A percentile compares a stretch with the other conserved stretches of the same genome.
These are phyloP conservation scores for Paecilomyces sp. DNA, from an alignment of 2,329 filamentous ascomycete species.

Conservation along the genomic window DNA sequence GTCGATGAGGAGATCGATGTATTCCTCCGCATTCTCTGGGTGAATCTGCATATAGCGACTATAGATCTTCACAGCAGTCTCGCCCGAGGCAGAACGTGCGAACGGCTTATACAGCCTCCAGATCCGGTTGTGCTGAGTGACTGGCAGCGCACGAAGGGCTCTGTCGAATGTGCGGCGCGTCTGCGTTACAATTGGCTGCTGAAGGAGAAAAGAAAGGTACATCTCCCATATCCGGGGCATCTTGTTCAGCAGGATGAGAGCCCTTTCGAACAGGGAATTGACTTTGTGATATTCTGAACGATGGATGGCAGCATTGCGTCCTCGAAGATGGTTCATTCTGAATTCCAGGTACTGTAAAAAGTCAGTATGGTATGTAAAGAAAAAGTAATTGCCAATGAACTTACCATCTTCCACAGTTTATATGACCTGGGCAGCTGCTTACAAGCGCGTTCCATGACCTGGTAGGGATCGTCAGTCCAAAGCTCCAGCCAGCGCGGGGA, in stretches of 20 bases:
- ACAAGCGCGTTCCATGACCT: not conserved
- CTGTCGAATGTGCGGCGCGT: slow-evolving; percentile 87
- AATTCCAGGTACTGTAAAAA: slow-evolving; percentile 69
- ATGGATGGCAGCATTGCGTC: slow-evolving; percentile 75
- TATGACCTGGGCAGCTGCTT: slow-evolving; percentile 53
- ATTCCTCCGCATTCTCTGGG: slow-evolving; percentile 91
- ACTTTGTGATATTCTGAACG: slow-evolving; percentile 83
- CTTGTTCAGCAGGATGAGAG: slow-evolving; percentile 90
- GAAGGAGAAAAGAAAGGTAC: slow-evolving; percentile 84
- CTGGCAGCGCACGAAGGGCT: slow-evolving; percentile 79
- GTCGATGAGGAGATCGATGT: slow-evolving; percentile 79
- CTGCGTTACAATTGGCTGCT: slow-evolving; percentile 83
- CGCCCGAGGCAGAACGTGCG: slow-evolving; percentile 80
- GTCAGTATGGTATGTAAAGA: slow-evolving; percentile 9
- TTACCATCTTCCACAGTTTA: slow-evolving; percentile 94
- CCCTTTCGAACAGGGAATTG: slow-evolving; percentile 88
- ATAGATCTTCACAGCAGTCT: slow-evolving; percentile 91
- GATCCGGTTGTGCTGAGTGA: slow-evolving; percentile 92
- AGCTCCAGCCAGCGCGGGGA: not conserved
- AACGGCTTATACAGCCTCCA: slow-evolving; percentile 91
- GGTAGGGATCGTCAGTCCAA: slow-evolving; percentile 1
- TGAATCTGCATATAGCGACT: slow-evolving; percentile 94
- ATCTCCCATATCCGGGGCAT: slow-evolving; percentile 99
- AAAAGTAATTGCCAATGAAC: slow-evolving; percentile 9
- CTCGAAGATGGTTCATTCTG: slow-evolving; percentile 70